Evolutionary conservation across 2,329 filamentous ascomycete species (phyloP), one percentile per base, ranked within the genome.

Genomic region (Neophaeococcomyces aloes): DNA sequence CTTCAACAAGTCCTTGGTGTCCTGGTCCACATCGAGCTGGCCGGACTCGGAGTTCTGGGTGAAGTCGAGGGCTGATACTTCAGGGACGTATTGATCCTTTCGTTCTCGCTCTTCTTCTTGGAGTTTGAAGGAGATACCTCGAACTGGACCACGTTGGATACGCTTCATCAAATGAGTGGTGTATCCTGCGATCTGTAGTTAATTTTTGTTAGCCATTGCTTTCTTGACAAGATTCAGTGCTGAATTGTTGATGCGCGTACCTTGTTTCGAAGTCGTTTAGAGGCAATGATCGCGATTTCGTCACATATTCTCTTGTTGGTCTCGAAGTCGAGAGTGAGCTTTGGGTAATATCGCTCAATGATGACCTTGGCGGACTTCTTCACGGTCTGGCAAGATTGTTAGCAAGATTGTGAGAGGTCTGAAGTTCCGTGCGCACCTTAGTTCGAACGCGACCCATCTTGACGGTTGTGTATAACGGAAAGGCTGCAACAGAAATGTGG

Each of bases 101-200:
- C 91, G 84, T 77, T 98, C 91, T 79, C 91, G 86, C 83, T 98
- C 91, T 78, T 98, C 91, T 78, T 98, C 91, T 76, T 98, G 91
- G 51, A 98, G 86, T 81, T 98, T 98, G 88, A 98, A 98, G 72
- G 93, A 98, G 75, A 98, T 98, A 78, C 91, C 91, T 63, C 91
- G 93, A 72, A 98, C 91, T 57, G 91, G 91, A 57, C 91, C 91
- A 70, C 91, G 87, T 79, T 96, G 91, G 63, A 98, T 98, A 73
- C 91, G 91, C 83, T 96, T 96, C 93, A 98, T 98, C 72, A 93
- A 70, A 69, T 94, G 87, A 58, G 91, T 96, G 63, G 89, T 94
- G 81, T 94, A 96, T 63, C 91, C 91, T 65, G 91, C 88, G 75
- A 94, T 93, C 86, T 89, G 57, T 42, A 18, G 15, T 3, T 49